Conservation (phyloP, 495 filamentous ascomycete species). For the Amorphotheca resinae region DNA sequence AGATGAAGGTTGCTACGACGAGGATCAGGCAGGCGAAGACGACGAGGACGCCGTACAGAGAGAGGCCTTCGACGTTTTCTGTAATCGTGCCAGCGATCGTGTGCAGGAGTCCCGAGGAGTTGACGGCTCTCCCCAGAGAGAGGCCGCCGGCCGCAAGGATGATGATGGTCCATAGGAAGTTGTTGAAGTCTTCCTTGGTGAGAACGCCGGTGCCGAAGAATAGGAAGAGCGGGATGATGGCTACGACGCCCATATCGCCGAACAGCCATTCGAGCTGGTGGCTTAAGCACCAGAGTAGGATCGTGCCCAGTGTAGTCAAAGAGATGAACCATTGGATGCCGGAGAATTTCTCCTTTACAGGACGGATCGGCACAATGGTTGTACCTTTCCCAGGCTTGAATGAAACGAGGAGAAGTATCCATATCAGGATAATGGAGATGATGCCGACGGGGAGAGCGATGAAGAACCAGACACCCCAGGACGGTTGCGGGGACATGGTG, state of each 20-base stretch:
- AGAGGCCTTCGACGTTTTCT: constrained; percentile 56
- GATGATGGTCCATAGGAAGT: constrained; percentile 99
- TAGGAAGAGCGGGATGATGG: constrained; percentile 85
- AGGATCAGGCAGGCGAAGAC: constrained; percentile 79
- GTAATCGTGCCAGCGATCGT: constrained; percentile 73
- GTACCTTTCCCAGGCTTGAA: constrained; percentile 77
- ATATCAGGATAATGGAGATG: constrained; percentile 79
- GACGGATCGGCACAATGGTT: constrained; percentile 83
- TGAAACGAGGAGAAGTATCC: constrained; percentile 69
- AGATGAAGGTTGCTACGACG: constrained; percentile 95
- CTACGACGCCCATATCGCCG: constrained; percentile 97
- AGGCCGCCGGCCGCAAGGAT: constrained; percentile 92
- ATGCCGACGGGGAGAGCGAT: constrained; percentile 86
- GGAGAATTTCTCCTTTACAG: constrained; percentile 75
- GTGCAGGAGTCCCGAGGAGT: constrained; percentile 82
- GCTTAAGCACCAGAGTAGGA: constrained; percentile 81
- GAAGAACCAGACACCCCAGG: constrained; percentile 96
- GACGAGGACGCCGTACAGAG: constrained; percentile 75
- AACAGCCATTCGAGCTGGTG: constrained; percentile 80
- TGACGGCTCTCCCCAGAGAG: constrained; percentile 88
- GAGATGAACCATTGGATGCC: constrained; percentile 91
- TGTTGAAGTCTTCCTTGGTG: constrained; percentile 99
- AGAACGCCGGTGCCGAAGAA: constrained; percentile 97
- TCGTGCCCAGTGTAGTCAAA: constrained; percentile 72
- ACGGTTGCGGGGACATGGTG: constrained; percentile 82